phyloP scores from a whole-genome alignment of 495 filamentous ascomycete genomes.

The Penicillium paradoxum region DNA sequence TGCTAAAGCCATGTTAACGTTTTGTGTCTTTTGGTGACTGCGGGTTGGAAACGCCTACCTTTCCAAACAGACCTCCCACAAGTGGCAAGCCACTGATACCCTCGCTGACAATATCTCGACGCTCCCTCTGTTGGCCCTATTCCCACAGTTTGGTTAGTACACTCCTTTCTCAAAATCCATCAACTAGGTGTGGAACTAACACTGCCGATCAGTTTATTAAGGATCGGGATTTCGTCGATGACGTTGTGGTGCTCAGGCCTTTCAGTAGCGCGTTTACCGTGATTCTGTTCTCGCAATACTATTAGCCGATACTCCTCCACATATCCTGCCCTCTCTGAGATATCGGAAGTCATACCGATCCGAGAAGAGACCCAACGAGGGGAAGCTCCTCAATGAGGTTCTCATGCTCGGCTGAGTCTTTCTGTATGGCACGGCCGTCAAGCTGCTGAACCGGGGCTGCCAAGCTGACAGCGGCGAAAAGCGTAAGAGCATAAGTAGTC shows the following conservation, averaged over 20 bases:
- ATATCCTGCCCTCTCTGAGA: background rate
- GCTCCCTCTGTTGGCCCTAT: slow-evolving; percentile 9
- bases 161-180: too few species aligned
- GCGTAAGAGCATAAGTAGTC: slow-evolving; percentile 22
- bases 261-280: background rate
- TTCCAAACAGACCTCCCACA: slow-evolving; percentile 3
- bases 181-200: background rate
- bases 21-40: background rate
- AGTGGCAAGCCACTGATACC: slow-evolving; percentile 5
- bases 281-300: background rate
- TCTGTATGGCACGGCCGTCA: background rate
- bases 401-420: background rate
- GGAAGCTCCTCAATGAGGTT: slow-evolving; percentile 4
- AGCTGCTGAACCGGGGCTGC: slow-evolving; percentile 18
- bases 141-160: background rate
- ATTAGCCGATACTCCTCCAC: background rate
- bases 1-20: slow-evolving; percentile 3
- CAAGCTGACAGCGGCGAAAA: slow-evolving; percentile 23
- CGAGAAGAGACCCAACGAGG: background rate
- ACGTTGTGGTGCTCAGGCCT: background rate
- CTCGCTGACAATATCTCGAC: background rate
- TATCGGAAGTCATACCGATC: background rate
- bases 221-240: background rate
- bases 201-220: background rate
- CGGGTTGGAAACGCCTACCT: background rate